Percentiles rank a stretch among this genome's conserved stretches.
Evolutionary conservation across 2,329 filamentous ascomycete species (phyloP).

Genomic region (Tolypocladium ovalisporum): DNA sequence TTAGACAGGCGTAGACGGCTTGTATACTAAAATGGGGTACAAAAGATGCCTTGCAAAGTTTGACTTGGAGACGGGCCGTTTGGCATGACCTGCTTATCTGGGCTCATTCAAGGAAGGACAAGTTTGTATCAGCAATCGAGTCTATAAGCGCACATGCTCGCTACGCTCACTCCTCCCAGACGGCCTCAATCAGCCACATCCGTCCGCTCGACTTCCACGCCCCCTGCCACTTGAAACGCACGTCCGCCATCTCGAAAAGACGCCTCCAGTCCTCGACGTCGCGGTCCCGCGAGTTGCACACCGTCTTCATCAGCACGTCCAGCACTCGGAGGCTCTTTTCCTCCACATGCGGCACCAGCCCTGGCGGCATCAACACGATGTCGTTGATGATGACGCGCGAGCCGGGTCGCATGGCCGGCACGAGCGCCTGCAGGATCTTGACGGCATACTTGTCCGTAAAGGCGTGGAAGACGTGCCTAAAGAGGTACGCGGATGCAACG

Average conservation of each 20-base stretch:
- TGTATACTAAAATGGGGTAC: neutral
- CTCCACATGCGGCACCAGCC: conserved; percentile 19
- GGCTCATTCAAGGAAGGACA: neutral
- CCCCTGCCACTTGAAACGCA: conserved; percentile 25
- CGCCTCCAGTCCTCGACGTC: conserved; percentile 29
- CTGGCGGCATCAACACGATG: conserved; percentile 22
- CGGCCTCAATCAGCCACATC: conserved; percentile 25
- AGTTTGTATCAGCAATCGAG: no score
- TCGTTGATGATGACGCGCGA: conserved; percentile 28
- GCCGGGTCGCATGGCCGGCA: conserved; percentile 38
- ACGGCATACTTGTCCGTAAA: conserved; percentile 37
- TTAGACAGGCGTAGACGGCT: neutral
- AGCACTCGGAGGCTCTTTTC: conserved; percentile 28
- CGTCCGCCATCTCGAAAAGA: conserved; percentile 27
- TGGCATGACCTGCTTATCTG: no score
- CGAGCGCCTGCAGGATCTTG: conserved; percentile 30
- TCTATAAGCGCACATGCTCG: neutral
- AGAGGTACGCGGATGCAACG: conserved; percentile 40
- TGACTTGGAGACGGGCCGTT: neutral
- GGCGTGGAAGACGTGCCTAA: conserved; percentile 46
- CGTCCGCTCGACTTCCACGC: conserved; percentile 12
- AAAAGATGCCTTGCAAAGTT: neutral
- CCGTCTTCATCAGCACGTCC: conserved; percentile 35
- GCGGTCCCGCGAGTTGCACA: conserved; percentile 34
- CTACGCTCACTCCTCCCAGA: conserved; percentile 13